A percentile compares a stretch with the other conserved stretches of the same genome.
These are phyloP conservation scores for Dendrobium catenatum DNA, from an alignment of 106 monocot genomes.

Conservation along the genomic window DNA sequence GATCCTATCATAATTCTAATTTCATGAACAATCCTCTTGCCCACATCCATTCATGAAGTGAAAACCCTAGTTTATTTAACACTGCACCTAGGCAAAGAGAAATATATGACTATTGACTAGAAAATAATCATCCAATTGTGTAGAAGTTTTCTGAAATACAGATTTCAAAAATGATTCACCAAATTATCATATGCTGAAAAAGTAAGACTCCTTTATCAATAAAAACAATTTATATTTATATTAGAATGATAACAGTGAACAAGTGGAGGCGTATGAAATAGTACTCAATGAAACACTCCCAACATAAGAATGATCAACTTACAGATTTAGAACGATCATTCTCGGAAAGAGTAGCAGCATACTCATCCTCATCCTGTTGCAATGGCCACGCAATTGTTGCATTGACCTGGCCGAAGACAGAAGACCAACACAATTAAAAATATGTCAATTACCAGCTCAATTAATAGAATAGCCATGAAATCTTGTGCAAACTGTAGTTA, in stretches of 20 bases:
- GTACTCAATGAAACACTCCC: neutral
- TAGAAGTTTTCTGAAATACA: too few relatives aligned
- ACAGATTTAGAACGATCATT: constrained; percentile 20
- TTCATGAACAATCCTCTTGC: too few relatives aligned
- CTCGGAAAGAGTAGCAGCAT: constrained; percentile 12
- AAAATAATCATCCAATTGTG: too few relatives aligned
- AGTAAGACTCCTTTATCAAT: too few relatives aligned
- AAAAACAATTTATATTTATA: neutral
- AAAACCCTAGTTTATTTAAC: too few relatives aligned
- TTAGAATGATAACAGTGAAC: neutral
- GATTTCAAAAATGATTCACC: too few relatives aligned
- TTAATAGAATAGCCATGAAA: neutral
- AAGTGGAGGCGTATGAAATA: neutral
- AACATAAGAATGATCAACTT: constrained; percentile 7
- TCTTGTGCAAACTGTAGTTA: neutral
- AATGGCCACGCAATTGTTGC: constrained; percentile 47
- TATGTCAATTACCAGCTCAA: neutral
- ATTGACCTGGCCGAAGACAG: constrained; percentile 32
- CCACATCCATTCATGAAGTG: too few relatives aligned
- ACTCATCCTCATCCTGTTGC: constrained; percentile 44
- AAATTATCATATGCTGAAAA: too few relatives aligned
- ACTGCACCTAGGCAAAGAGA: too few relatives aligned
- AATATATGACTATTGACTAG: too few relatives aligned
- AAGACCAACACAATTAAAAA: neutral
- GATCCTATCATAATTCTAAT: too few relatives aligned